These are phyloP conservation scores for Aquilaria malaccensis DNA, from an alignment of 345 rosid genomes.

Conservation along the genomic window DNA sequence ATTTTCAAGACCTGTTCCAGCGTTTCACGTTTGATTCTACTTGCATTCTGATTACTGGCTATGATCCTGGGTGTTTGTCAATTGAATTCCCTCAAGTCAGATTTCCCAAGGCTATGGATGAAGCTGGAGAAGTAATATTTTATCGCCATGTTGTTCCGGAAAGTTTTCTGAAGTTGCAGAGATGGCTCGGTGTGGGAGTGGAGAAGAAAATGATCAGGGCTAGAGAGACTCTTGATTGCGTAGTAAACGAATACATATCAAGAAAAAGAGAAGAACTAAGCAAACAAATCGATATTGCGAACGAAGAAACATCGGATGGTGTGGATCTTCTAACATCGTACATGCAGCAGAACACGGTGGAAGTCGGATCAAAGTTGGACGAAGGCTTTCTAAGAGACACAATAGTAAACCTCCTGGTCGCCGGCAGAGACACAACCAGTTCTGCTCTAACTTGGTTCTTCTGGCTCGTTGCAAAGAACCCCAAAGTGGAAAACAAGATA, in stretches of 20 bases:
- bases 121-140: constrained; percentile 44
- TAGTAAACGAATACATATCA: constrained; percentile 18
- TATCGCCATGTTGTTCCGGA: constrained; percentile 35
- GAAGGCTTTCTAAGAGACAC: constrained; percentile 34
- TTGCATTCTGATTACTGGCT: constrained; percentile 31
- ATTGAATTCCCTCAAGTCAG: constrained; percentile 26
- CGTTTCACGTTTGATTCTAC: constrained; percentile 42
- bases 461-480: constrained; percentile 33
- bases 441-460: constrained; percentile 44
- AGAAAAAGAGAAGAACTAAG: constrained; percentile 20
- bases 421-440: constrained; percentile 39
- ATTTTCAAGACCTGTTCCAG: constrained; percentile 40
- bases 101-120: constrained; percentile 32
- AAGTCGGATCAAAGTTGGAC: constrained; percentile 6
- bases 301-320: neutral
- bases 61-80: constrained; percentile 35
- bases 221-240: constrained; percentile 18
- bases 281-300: neutral
- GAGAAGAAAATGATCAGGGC: constrained; percentile 36
- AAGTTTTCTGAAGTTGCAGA: constrained; percentile 37
- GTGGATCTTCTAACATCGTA: constrained; percentile 29
- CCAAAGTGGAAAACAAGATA: constrained; percentile 22
- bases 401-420: constrained; percentile 26
- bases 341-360: constrained; percentile 11
- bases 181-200: constrained; percentile 30